Percentiles rank a stretch among this genome's conserved stretches.
Evolutionary conservation across 768 basidiomycete genomes (phyloP).

Genomic region (Leucogyrophana mollusca): DNA sequence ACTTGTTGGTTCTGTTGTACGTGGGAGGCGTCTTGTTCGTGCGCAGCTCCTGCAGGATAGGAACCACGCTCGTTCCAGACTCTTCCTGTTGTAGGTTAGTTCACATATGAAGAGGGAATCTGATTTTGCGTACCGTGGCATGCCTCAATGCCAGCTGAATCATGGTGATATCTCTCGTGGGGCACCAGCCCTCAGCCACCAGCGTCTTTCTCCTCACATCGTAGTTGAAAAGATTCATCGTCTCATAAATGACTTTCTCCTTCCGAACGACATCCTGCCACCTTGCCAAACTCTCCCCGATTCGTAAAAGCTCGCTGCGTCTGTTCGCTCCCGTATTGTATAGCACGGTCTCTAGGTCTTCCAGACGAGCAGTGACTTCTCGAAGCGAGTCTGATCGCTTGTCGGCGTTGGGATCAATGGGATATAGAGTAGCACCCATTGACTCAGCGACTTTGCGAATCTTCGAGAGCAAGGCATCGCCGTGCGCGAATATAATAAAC

Average conservation of each 20-base stretch:
- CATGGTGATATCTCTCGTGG: slow-evolving; percentile 81
- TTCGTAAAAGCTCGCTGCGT: slow-evolving; percentile 74
- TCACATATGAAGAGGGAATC: neutral
- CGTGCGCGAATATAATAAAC: slow-evolving; percentile 99
- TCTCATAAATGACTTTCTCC: slow-evolving; percentile 96
- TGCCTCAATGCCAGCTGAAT: slow-evolving; percentile 87
- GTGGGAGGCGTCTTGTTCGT: slow-evolving; percentile 94
- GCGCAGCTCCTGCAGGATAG: slow-evolving; percentile 86
- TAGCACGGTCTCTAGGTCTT: slow-evolving; percentile 86
- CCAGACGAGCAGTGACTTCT: slow-evolving; percentile 84
- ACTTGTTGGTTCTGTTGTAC: slow-evolving; percentile 91
- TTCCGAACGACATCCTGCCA: slow-evolving; percentile 95
- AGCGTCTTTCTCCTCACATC: slow-evolving; percentile 92
- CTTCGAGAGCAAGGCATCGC: slow-evolving; percentile 87
- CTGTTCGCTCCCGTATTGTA: slow-evolving; percentile 88
- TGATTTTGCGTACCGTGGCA: slow-evolving; percentile 61
- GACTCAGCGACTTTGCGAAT: slow-evolving; percentile 98
- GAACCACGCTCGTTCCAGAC: slow-evolving; percentile 88
- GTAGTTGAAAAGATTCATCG: slow-evolving; percentile 93
- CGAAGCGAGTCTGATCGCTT: slow-evolving; percentile 88
- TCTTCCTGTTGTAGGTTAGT: slow-evolving; percentile 54
- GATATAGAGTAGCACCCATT: slow-evolving; percentile 97
- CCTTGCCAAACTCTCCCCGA: slow-evolving; percentile 80
- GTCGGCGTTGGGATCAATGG: slow-evolving; percentile 92
- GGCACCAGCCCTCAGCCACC: slow-evolving; percentile 97